Conservation (phyloP, 2,329 filamentous ascomycete species). For the Cladosporium halotolerans region DNA sequence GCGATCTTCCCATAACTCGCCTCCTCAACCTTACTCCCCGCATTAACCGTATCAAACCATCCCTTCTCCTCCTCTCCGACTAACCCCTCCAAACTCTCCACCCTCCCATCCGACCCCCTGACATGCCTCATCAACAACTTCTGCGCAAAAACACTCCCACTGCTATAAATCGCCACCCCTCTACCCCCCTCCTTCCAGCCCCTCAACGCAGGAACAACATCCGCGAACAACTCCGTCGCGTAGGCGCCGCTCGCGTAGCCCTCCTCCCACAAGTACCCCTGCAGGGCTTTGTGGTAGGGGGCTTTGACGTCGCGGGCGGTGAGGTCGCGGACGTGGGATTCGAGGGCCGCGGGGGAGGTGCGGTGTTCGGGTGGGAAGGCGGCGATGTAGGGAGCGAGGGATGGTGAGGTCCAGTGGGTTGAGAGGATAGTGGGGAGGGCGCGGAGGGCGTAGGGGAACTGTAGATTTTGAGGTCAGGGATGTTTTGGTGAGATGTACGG, state of each 20-base stretch:
- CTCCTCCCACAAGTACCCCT: constrained; percentile 70
- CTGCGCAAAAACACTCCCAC: constrained; percentile 72
- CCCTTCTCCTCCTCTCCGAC: constrained; percentile 35
- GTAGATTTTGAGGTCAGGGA: constrained; percentile 7
- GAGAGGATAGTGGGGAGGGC: constrained; percentile 59
- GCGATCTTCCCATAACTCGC: constrained; percentile 64
- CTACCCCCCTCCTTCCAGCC: constrained; percentile 53
- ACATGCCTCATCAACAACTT: constrained; percentile 68
- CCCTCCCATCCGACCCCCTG: constrained; percentile 32
- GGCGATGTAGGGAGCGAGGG: constrained; percentile 61
- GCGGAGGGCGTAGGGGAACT: constrained; percentile 73
- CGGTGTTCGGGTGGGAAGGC: constrained; percentile 64
- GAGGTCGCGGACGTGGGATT: constrained; percentile 63
- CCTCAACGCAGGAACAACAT: constrained; percentile 52
- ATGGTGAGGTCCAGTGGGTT: constrained; percentile 59
- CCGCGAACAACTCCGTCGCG: constrained; percentile 65
- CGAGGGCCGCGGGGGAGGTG: constrained; percentile 52
- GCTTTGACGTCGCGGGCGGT: constrained; percentile 68
- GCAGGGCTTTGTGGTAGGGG: constrained; percentile 70
- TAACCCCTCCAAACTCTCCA: constrained; percentile 52
- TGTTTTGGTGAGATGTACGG: too few species aligned
- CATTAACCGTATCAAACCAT: constrained; percentile 77
- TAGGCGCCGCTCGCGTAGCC: constrained; percentile 67
- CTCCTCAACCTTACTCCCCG: constrained; percentile 64
- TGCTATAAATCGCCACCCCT: constrained; percentile 70